phyloP scores from a whole-genome alignment of 805 yeast species.

The Debaryomyces castellii region DNA sequence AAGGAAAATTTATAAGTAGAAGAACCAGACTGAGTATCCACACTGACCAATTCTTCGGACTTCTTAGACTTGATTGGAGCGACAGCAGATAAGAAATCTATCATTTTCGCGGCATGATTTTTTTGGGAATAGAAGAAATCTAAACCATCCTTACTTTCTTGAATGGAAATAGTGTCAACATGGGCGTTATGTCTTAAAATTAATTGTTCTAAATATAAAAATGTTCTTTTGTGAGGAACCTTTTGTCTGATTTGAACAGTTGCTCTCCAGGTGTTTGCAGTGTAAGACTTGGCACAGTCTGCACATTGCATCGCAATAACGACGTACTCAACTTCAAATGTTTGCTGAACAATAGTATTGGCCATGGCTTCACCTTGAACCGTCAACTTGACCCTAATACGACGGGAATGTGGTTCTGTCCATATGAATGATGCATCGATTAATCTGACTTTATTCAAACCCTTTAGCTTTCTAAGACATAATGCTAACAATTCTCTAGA shows the following conservation, averaged over 20 bases:
- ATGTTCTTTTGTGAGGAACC: constrained; percentile 95
- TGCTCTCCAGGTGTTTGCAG: constrained; percentile 98
- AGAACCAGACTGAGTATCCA: constrained; percentile 88
- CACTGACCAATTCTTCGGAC: constrained; percentile 88
- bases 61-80: constrained; percentile 81
- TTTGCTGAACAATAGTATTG: constrained; percentile 89
- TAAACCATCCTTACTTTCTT: constrained; percentile 90
- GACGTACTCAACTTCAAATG: constrained; percentile 89
- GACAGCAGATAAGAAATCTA: constrained; percentile 82
- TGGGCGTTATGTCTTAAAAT: constrained; percentile 92
- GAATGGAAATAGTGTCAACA: constrained; percentile 87
- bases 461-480: constrained; percentile 84
- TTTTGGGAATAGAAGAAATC: constrained; percentile 89
- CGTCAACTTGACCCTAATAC: constrained; percentile 85
- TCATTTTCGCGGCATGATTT: constrained; percentile 91
- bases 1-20: constrained; percentile 87
- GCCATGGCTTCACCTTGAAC: constrained; percentile 97
- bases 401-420: constrained; percentile 99
- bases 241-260: constrained; percentile 97
- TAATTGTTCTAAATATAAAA: constrained; percentile 91
- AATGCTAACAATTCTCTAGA: constrained; percentile 90
- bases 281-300: constrained; percentile 96
- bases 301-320: constrained; percentile 97
- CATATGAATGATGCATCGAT: constrained; percentile 94
- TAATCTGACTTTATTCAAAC: constrained; percentile 79